Evolutionary conservation across 108 stramenopile genomes (phyloP).

Genomic region (Fistulifera solaris): DNA sequence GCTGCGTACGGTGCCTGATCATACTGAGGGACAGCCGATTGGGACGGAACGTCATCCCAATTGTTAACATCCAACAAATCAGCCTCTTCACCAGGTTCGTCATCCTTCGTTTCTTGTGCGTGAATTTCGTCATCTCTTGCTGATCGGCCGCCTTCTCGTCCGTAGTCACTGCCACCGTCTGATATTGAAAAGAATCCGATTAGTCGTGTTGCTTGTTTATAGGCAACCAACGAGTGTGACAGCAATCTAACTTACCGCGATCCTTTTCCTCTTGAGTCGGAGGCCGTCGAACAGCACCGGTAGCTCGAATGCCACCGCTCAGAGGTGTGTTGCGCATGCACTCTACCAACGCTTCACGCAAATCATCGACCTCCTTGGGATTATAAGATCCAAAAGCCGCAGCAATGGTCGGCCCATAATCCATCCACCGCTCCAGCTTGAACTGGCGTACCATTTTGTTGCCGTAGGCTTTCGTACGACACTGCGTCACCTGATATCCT

Average conservation of each 20-base stretch:
- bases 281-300: conserved; percentile 35
- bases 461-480: conserved; percentile 70
- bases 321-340: conserved; percentile 75
- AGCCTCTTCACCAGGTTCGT: conserved; percentile 3
- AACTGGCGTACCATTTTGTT: conserved; percentile 81
- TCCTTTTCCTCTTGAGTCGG: neutral
- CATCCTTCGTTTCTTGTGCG: conserved; percentile 3
- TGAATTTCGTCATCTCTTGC: conserved; percentile 5
- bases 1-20: neutral
- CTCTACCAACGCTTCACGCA: conserved; percentile 66
- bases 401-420: conserved; percentile 87
- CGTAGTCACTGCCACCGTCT: neutral
- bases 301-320: conserved; percentile 41
- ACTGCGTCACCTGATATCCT: conserved; percentile 82
- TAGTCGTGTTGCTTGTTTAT: too few species aligned
- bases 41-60: conserved; percentile 9
- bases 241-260: neutral
- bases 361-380: conserved; percentile 61
- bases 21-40: neutral
- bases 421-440: conserved; percentile 88
- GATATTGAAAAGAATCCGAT: too few species aligned
- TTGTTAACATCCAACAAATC: conserved; percentile 14
- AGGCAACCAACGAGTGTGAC: too few species aligned
- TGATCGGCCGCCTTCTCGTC: neutral
- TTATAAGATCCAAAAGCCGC: conserved; percentile 82